Conservation (phyloP, 345 rosid species). For the Mangifera indica region DNA sequence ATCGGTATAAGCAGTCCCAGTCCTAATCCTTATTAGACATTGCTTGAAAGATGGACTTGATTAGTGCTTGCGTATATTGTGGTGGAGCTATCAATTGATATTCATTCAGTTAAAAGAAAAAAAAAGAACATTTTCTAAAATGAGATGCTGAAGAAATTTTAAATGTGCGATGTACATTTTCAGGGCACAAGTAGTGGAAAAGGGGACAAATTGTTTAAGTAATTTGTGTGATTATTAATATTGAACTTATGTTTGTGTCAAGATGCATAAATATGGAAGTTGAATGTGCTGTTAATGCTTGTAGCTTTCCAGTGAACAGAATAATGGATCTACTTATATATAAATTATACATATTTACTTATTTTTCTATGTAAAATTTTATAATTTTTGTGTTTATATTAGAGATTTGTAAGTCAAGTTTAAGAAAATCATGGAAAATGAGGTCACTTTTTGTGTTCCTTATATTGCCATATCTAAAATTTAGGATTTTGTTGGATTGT, state of each 20-base stretch:
- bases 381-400: not conserved
- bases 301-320: not conserved
- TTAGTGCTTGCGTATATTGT: conserved; percentile 50
- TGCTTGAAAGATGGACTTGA: conserved; percentile 12
- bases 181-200: not conserved
- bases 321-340: not conserved
- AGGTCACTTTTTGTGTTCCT: not conserved
- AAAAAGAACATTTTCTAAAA: not conserved
- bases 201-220: not conserved
- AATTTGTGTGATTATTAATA: conserved; percentile 4
- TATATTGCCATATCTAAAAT: not conserved
- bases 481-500: not conserved
- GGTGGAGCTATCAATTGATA: conserved; percentile 15
- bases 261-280: not conserved
- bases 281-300: not conserved
- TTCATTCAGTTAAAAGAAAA: conserved; percentile 14
- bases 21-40: conserved; percentile 9
- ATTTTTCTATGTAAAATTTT: not conserved
- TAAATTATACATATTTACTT: no score
- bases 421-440: not conserved
- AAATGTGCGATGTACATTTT: conserved; percentile 33
- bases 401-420: not conserved
- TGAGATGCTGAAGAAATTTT: conserved; percentile 10
- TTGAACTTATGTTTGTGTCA: not conserved
- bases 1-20: conserved; percentile 15